These are phyloP conservation scores for Trichosporon sp. DNA, from an alignment of 1,284 basidiomycete species.

Conservation along the genomic window DNA sequence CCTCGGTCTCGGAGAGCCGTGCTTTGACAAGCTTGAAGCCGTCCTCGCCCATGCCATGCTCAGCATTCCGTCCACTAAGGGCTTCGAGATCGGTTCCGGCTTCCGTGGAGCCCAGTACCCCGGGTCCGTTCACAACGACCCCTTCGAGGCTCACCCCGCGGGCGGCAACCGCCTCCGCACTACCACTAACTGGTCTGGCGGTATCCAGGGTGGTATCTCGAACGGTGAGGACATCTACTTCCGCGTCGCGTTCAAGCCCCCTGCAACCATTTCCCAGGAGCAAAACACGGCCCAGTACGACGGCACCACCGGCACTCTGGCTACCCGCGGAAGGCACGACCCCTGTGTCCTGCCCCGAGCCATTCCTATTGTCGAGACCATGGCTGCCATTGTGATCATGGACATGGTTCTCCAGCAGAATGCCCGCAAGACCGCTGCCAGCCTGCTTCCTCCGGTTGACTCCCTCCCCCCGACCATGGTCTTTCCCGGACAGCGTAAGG, in stretches of 20 bases:
- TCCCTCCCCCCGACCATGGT: slow-evolving; percentile 76
- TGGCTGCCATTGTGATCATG: slow-evolving; percentile 94
- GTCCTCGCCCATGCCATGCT: slow-evolving; percentile 96
- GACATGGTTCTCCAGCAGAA: slow-evolving; percentile 86
- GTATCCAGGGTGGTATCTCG: slow-evolving; percentile 95
- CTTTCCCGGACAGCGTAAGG: slow-evolving; percentile 42
- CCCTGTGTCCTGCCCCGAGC: slow-evolving; percentile 96
- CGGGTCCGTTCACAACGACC: slow-evolving; percentile 89
- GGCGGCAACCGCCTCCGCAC: slow-evolving; percentile 62
- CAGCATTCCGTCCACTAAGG: slow-evolving; percentile 97
- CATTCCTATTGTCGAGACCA: slow-evolving; percentile 96
- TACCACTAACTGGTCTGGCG: slow-evolving; percentile 91
- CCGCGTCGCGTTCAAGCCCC: slow-evolving; percentile 94
- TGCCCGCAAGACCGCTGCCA: slow-evolving; percentile 63
- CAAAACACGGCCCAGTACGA: slow-evolving; percentile 91
- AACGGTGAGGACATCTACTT: slow-evolving; percentile 99
- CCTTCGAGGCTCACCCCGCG: slow-evolving; percentile 68
- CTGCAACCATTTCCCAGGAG: slow-evolving; percentile 92
- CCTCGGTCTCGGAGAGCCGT: slow-evolving; percentile 89
- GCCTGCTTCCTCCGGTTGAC: slow-evolving; percentile 67
- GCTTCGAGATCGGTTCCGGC: slow-evolving; percentile 95
- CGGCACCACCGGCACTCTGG: slow-evolving; percentile 78
- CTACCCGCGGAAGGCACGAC: slow-evolving; percentile 89
- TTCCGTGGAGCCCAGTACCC: slow-evolving; percentile 94
- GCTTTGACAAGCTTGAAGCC: slow-evolving; percentile 98